These are phyloP conservation scores for Solanum sejunctum DNA, from an alignment of 257 asterid species.

Conservation along the genomic window DNA sequence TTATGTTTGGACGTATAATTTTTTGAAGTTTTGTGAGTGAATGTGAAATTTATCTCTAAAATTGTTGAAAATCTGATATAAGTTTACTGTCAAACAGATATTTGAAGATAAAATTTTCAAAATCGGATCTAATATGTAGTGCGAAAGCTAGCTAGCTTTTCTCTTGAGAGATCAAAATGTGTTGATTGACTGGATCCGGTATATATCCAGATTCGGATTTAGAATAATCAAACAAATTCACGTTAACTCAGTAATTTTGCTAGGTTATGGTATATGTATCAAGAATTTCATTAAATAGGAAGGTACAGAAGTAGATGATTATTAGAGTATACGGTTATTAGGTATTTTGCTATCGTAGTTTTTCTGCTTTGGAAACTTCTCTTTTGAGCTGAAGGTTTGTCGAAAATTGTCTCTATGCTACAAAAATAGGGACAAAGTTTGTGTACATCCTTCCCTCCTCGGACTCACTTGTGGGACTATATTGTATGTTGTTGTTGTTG, in stretches of 20 bases:
- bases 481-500: neutral
- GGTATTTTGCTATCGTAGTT: neutral
- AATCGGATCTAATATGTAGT: neutral
- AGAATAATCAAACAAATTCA: neutral
- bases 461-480: neutral
- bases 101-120: neutral
- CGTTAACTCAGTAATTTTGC: neutral
- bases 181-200: neutral
- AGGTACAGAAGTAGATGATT: neutral
- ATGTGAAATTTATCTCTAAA: neutral
- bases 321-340: neutral
- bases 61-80: neutral
- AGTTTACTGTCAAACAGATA: neutral
- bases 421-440: neutral
- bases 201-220: neutral
- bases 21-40: too few relatives aligned
- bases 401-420: neutral
- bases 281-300: neutral
- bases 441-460: neutral
- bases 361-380: neutral
- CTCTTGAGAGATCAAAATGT: neutral
- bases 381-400: neutral
- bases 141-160: neutral
- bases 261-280: neutral
- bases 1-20: too few relatives aligned